A percentile compares a stretch with the other conserved stretches of the same genome.
Evolutionary conservation across 805 yeast species (phyloP).

Genomic region (Kodamaea kakaduensis): DNA sequence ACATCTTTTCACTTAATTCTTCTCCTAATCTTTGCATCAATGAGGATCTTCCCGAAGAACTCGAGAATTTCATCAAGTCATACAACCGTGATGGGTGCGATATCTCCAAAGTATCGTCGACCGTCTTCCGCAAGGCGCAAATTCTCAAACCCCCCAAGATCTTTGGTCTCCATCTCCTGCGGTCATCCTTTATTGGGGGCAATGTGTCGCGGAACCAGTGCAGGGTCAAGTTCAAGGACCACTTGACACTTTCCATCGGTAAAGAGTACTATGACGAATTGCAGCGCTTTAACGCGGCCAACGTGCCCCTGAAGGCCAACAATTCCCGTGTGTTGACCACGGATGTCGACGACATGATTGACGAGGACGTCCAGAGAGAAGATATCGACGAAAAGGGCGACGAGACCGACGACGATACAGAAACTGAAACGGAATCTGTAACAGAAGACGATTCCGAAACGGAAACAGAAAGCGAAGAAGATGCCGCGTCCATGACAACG

Average conservation of each 20-base stretch:
- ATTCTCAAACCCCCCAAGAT: slow-evolving; percentile 66
- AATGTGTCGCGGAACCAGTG: slow-evolving; percentile 72
- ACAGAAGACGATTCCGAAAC: slow-evolving; percentile 13
- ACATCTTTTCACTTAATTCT: too few species aligned
- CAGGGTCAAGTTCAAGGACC: slow-evolving; percentile 61
- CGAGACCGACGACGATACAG: slow-evolving; percentile 27
- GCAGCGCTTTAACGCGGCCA: slow-evolving; percentile 28
- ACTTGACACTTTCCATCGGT: slow-evolving; percentile 46
- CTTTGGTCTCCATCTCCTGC: slow-evolving; percentile 76
- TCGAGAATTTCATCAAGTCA: slow-evolving; percentile 44
- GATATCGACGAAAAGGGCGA: slow-evolving; percentile 35
- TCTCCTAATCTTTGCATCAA: slow-evolving; percentile 47
- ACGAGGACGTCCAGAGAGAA: slow-evolving; percentile 33
- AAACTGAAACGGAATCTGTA: slow-evolving; percentile 11
- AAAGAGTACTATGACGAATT: slow-evolving; percentile 34
- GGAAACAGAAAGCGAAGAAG: slow-evolving; percentile 18
- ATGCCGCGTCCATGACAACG: slow-evolving; percentile 11
- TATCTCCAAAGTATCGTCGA: slow-evolving; percentile 49
- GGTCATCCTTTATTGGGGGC: slow-evolving; percentile 72
- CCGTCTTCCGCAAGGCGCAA: slow-evolving; percentile 62
- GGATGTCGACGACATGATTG: slow-evolving; percentile 27
- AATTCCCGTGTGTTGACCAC: slow-evolving; percentile 19
- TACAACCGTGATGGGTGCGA: slow-evolving; percentile 45
- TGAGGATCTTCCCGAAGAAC: slow-evolving; percentile 55
- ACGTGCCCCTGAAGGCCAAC: slow-evolving; percentile 10